Evolutionary conservation across 345 rosid species (phyloP), one percentile per base, ranked within the genome.

Genomic region (Sonneratia caseolaris): DNA sequence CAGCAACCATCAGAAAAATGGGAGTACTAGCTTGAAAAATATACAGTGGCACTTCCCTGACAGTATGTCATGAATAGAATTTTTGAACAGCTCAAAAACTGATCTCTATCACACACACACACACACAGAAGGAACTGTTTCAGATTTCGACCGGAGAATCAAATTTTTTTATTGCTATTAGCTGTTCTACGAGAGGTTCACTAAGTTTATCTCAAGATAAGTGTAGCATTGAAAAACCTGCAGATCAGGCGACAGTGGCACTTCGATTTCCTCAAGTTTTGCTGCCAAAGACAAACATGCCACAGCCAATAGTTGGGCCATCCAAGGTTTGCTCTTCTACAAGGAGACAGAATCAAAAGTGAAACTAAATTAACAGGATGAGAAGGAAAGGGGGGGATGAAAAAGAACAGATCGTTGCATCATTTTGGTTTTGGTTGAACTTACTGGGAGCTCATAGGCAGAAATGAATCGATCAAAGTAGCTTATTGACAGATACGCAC

Each of bases 391-490:
- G 24, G 15, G 15, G 18, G 3, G 18, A 53, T 4, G 36, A 27
- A 21, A 43, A 68, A 22, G 1, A 48, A 22, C 10, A 42, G 36
- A 42, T 22, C 12, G 9, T 36, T 42, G 22, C 55, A 64, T 49
- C 40, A 4, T 19, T 67, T 37, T 36, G 7, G 0, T 64, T 37
- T 0, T 27, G 9, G 27, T 24, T 35, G 27, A 45, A 79, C 94
- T 85, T 75, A 89, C 94, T 14, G 94, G 91, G 35, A 89, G 73
- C 71, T 85, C 87, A 68, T 84, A 80, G 70, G 84, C 79, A 69
- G 95, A 84, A 57, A 86, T 86, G 80, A 89, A 87, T 73, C 95
- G 87, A 75, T 89, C 95, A 85, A 89, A 75, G 76, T 87, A 89
- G 71, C 83, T 87, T 66, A 87, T 69, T 18, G 95, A 82, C 74